These are phyloP conservation scores for Ustilago loliicola DNA, from an alignment of 1,284 basidiomycete genomes.

Conservation along the genomic window DNA sequence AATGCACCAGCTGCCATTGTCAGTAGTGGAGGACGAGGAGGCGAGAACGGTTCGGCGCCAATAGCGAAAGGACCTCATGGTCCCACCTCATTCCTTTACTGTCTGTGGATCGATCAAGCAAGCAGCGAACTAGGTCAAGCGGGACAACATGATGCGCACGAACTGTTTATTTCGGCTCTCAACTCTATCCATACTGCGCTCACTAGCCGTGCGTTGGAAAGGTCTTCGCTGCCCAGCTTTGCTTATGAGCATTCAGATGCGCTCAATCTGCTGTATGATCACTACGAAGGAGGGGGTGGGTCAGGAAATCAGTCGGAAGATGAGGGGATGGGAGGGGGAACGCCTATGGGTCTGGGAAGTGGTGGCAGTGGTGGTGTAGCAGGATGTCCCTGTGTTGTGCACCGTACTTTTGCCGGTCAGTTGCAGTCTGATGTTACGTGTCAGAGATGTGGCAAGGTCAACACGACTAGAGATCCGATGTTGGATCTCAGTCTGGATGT, in stretches of 20 bases:
- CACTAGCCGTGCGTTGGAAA: constrained; percentile 50
- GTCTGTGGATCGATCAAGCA: constrained; percentile 81
- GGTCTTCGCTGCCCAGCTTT: constrained; percentile 47
- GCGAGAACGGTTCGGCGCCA: constrained; percentile 17
- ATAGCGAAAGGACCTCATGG: constrained; percentile 76
- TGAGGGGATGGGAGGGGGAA: constrained; percentile 27
- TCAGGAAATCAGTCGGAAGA: constrained; percentile 47
- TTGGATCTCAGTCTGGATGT: constrained; percentile 92
- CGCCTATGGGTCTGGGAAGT: constrained; percentile 13
- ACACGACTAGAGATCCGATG: constrained; percentile 87
- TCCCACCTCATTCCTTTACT: constrained; percentile 85
- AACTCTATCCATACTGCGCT: constrained; percentile 65
- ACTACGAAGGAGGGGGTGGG: constrained; percentile 43
- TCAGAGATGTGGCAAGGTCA: constrained; percentile 80
- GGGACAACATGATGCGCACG: constrained; percentile 93
- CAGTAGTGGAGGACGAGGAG: background rate
- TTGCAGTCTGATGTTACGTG: constrained; percentile 91
- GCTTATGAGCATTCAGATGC: constrained; percentile 49
- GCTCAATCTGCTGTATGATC: constrained; percentile 51
- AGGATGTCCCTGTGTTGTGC: constrained; percentile 88
- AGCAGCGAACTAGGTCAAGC: constrained; percentile 87
- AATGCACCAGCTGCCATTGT: constrained; percentile 62
- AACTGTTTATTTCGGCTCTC: constrained; percentile 72
- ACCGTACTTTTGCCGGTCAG: constrained; percentile 88
- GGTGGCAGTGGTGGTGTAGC: constrained; percentile 39